These are phyloP conservation scores for Ajuga reptans DNA, from an alignment of 305 asterid genomes.

Conservation along the genomic window DNA sequence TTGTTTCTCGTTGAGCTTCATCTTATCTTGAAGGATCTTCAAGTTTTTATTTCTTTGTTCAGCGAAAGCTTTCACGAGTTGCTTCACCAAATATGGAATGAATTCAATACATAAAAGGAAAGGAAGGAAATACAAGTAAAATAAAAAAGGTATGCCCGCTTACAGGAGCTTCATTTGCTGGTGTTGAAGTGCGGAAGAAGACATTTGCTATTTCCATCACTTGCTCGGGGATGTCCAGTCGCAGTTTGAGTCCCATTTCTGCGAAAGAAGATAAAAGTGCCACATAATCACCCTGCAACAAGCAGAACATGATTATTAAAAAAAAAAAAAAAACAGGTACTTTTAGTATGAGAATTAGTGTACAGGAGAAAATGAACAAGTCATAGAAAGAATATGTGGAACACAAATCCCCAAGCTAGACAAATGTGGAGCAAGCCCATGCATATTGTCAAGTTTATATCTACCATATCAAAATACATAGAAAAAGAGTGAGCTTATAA, in stretches of 20 bases:
- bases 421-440: neutral
- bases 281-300: conserved; percentile 88
- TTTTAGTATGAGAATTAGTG: neutral
- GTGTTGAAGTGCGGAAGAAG: conserved; percentile 83
- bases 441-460: conserved; percentile 6
- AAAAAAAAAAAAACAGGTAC: neutral
- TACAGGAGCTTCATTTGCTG: conserved; percentile 83
- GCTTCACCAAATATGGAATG: conserved; percentile 41
- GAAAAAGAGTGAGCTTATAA: neutral
- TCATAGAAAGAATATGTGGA: neutral
- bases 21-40: conserved; percentile 77
- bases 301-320: conserved; percentile 12
- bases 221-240: conserved; percentile 92
- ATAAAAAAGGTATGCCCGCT: conserved; percentile 28
- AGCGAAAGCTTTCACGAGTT: conserved; percentile 61
- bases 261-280: conserved; percentile 87
- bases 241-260: conserved; percentile 94
- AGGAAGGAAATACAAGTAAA: conserved; percentile 2
- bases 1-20: conserved; percentile 79
- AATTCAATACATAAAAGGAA: conserved; percentile 21
- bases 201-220: conserved; percentile 81
- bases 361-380: neutral
- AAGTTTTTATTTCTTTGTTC: conserved; percentile 75
- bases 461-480: neutral
- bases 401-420: neutral